phyloP scores from a whole-genome alignment of 495 filamentous ascomycete species.

The Coniosporium apollinis region DNA sequence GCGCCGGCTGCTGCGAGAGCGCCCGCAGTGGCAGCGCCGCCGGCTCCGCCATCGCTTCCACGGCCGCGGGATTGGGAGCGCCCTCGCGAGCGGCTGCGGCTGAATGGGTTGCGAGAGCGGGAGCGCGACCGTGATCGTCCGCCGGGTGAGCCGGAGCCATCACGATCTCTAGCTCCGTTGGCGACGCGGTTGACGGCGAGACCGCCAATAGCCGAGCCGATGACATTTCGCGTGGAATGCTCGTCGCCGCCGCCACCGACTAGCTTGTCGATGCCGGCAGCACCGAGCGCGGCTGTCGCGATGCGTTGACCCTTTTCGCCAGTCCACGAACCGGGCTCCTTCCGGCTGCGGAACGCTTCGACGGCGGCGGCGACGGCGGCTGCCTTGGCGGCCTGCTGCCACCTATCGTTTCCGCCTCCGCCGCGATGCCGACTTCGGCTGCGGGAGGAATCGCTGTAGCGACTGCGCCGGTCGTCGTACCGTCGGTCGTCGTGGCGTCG shows the following conservation, averaged over 20 bases:
- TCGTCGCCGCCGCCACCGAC: constrained; percentile 56
- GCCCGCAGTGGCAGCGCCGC: constrained; percentile 37
- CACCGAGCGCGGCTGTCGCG: constrained; percentile 69
- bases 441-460: constrained; percentile 11
- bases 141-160: neutral
- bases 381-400: constrained; percentile 73
- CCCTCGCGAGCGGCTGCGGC: constrained; percentile 12
- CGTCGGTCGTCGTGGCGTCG: constrained; percentile 34
- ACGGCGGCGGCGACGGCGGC: constrained; percentile 72
- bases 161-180: constrained; percentile 44
- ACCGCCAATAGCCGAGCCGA: constrained; percentile 72
- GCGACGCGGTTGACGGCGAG: constrained; percentile 66
- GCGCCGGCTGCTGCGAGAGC: constrained; percentile 59
- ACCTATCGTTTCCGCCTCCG: constrained; percentile 39
- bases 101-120: constrained; percentile 10
- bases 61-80: constrained; percentile 19
- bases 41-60: constrained; percentile 18
- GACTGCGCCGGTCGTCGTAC: constrained; percentile 30
- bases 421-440: constrained; percentile 28
- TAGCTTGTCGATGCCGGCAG: constrained; percentile 67
- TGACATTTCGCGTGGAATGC: constrained; percentile 47
- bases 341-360: constrained; percentile 75
- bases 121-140: constrained; percentile 12
- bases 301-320: constrained; percentile 77
- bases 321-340: constrained; percentile 68